Evolutionary conservation across 164 flowering plant genomes (phyloP).

Genomic region (Umbellularia californica): DNA sequence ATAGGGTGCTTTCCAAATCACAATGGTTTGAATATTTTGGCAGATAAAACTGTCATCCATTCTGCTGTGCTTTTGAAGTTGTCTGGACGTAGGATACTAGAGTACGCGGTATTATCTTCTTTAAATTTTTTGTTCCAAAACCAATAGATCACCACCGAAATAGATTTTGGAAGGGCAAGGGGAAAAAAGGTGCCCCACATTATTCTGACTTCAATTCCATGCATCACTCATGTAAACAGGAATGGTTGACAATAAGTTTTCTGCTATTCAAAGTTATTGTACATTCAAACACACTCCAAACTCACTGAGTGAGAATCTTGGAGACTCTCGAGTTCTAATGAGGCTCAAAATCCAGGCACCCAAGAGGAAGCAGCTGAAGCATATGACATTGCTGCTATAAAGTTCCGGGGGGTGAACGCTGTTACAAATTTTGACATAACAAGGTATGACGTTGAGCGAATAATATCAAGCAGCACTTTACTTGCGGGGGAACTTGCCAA

Average conservation of each 20-base stretch:
- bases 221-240: background rate
- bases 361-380: conserved; percentile 84
- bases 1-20: background rate
- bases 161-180: too few species aligned
- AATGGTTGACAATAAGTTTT: background rate
- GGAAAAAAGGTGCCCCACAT: too few species aligned
- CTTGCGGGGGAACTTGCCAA: conserved; percentile 54
- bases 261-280: background rate
- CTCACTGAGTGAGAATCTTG: background rate
- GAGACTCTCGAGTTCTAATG: background rate
- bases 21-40: background rate
- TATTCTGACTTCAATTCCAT: background rate
- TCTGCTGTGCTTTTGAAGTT: too few species aligned
- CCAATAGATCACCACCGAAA: too few species aligned
- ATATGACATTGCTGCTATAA: conserved; percentile 73
- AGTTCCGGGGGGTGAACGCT: conserved; percentile 62
- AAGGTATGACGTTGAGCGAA: conserved; percentile 55
- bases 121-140: too few species aligned
- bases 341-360: conserved; percentile 38
- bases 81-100: too few species aligned
- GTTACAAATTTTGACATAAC: conserved; percentile 68
- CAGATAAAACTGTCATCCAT: too few species aligned
- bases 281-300: background rate
- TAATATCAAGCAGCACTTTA: conserved; percentile 55
- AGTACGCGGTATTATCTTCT: too few species aligned